Evolutionary conservation across 2,329 filamentous ascomycete genomes (phyloP).

Genomic region (Periconia macrospinosa): DNA sequence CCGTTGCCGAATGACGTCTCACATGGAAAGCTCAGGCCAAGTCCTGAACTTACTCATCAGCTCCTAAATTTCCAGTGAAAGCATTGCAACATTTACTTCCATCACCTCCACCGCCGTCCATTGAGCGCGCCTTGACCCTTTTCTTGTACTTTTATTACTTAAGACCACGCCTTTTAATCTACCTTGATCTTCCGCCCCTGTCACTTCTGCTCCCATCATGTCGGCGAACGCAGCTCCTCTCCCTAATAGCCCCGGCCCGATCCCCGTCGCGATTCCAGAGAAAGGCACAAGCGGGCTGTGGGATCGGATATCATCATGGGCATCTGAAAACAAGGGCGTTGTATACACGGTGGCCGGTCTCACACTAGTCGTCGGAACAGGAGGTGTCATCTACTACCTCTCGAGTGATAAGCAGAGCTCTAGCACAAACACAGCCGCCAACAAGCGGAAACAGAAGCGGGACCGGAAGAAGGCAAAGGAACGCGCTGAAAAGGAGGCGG

Average conservation of each 20-base stretch:
- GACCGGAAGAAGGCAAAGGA: constrained; percentile 87
- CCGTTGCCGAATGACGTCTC: constrained; percentile 7
- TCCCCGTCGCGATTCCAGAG: constrained; percentile 43
- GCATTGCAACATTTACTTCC: constrained; percentile 13
- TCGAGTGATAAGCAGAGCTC: constrained; percentile 52
- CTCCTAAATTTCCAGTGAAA: constrained; percentile 19
- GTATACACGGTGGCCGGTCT: constrained; percentile 97
- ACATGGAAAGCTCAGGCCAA: constrained; percentile 12
- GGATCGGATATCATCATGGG: constrained; percentile 90
- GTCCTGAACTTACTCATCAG: constrained; percentile 6
- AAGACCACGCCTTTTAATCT: constrained; percentile 1
- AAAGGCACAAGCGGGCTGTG: constrained; percentile 70
- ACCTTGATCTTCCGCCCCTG: neutral
- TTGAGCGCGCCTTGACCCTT: constrained; percentile 15
- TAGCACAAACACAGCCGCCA: constrained; percentile 30
- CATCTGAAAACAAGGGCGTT: constrained; percentile 90
- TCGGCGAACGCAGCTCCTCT: constrained; percentile 29
- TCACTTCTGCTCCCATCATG: constrained; percentile 21
- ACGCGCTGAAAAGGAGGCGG: constrained; percentile 54
- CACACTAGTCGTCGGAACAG: constrained; percentile 86
- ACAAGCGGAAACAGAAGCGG: constrained; percentile 82
- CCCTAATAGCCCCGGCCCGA: constrained; percentile 36
- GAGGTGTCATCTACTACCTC: constrained; percentile 92
- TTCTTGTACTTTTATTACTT: constrained; percentile 6
- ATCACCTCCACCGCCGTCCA: constrained; percentile 14